Evolutionary conservation across 164 flowering plant genomes (phyloP).

Genomic region (Liriodendron chinense): DNA sequence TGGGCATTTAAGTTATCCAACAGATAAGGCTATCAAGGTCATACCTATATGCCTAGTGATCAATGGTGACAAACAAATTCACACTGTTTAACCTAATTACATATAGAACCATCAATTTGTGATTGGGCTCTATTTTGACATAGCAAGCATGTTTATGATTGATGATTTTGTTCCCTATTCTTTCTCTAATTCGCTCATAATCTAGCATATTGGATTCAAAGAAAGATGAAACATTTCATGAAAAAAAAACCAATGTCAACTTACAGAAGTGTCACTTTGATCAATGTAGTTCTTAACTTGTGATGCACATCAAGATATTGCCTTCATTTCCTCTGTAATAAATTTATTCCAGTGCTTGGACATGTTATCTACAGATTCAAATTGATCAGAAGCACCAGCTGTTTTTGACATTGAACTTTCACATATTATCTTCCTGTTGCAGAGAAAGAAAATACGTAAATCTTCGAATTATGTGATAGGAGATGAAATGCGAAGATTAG

Average conservation of each 20-base stretch:
- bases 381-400: slow-evolving; percentile 31
- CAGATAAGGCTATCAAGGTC: background rate
- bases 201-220: background rate
- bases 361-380: slow-evolving; percentile 39
- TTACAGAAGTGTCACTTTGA: slow-evolving; percentile 49
- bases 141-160: too few species aligned
- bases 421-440: slow-evolving; percentile 80
- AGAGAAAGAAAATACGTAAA: slow-evolving; percentile 7
- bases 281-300: slow-evolving; percentile 53
- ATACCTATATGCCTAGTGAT: background rate
- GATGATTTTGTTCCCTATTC: too few species aligned
- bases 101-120: too few species aligned
- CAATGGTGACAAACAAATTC: background rate
- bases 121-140: too few species aligned
- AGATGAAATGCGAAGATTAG: slow-evolving; percentile 1
- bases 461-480: background rate
- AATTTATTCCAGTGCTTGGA: slow-evolving; percentile 42
- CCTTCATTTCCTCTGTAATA: slow-evolving; percentile 77
- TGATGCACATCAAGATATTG: slow-evolving; percentile 56
- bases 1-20: background rate
- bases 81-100: too few species aligned
- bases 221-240: background rate
- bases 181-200: background rate
- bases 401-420: slow-evolving; percentile 23
- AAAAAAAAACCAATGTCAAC: slow-evolving; percentile 16